Evolutionary conservation across 768 basidiomycete genomes (phyloP).

Genomic region (Trametes coccinea): DNA sequence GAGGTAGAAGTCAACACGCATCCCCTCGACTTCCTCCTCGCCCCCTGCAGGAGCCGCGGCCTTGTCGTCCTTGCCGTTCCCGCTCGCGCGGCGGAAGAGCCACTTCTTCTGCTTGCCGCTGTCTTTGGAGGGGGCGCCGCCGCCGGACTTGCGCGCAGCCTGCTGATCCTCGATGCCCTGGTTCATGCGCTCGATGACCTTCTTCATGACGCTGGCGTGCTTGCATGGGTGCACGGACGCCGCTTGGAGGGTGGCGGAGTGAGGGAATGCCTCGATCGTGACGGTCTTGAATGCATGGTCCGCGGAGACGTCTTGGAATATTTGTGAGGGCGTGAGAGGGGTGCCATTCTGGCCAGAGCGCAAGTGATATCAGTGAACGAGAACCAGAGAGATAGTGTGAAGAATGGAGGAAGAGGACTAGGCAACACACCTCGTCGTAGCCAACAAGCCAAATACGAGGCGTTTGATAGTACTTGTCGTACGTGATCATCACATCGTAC

Average conservation of each 20-base stretch:
- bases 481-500: conserved; percentile 99
- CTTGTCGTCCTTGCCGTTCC: conserved; percentile 55
- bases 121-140: conserved; percentile 41
- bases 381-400: neutral
- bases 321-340: conserved; percentile 84
- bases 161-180: conserved; percentile 80
- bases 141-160: conserved; percentile 53
- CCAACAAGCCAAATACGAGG: conserved; percentile 97
- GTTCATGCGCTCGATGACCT: conserved; percentile 99
- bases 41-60: conserved; percentile 38
- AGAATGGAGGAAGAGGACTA: neutral
- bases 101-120: conserved; percentile 72
- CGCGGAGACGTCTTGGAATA: conserved; percentile 96
- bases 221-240: conserved; percentile 99
- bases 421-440: conserved; percentile 80
- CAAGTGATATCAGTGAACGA: neutral
- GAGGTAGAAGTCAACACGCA: conserved; percentile 97
- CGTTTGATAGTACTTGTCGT: conserved; percentile 99
- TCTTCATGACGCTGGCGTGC: conserved; percentile 99
- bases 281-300: conserved; percentile 99
- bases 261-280: conserved; percentile 98
- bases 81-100: conserved; percentile 72
- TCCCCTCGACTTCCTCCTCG: conserved; percentile 80
- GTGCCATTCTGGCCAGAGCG: conserved; percentile 68
- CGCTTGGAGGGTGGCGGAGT: conserved; percentile 78